Evolutionary conservation across 768 basidiomycete species (phyloP), one percentile per base, ranked within the genome.

Genomic region (Phylloporus sp.): DNA sequence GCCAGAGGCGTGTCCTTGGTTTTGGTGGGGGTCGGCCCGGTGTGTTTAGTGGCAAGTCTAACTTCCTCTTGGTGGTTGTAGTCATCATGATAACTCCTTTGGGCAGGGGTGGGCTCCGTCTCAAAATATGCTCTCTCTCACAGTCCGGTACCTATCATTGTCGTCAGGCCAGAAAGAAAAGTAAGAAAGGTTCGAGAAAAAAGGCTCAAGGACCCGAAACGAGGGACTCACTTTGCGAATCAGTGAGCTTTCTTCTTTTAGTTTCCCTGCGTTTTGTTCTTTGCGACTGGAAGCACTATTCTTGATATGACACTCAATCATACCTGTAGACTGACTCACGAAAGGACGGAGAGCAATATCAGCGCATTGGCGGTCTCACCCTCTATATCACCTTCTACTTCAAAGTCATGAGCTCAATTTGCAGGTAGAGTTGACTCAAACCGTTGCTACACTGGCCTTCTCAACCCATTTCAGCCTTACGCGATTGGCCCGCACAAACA

Each of bases 91-190:
- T 27, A 7, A 10, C n/a, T 32, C 32, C 75, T 18, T 64, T 81
- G 44, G 74, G 70, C 75, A 44, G 81, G 74, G 12, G 79, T 88
- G 59, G 86, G 86, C 12, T 81, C 80, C 22, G 82, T 87, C 7
- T 61, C 45, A 54, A 88, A 84, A 58, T 88, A 91, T 64, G 91
- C 89, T 55, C 80, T 97, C 38, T 86, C 88, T 16, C 93, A 91
- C 63, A 94, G 92, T 1, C 93, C 95, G 2, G 92, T 99, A 0
- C 95, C 95, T 2, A 90, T 97, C 59, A 93, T 98, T 55, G 95
- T 98, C 46, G 94, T 98, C 36, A 80, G 92, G 4, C 91, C 93
- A 2, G 90, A 92, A 60, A 78, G 89, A 32, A 92, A 94, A 63
- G 84, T 94, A 26, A 80, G 82, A 56, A 95, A 95, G 67, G 82